These are phyloP conservation scores for Pholiota molesta DNA, from an alignment of 768 basidiomycete genomes.

Conservation along the genomic window DNA sequence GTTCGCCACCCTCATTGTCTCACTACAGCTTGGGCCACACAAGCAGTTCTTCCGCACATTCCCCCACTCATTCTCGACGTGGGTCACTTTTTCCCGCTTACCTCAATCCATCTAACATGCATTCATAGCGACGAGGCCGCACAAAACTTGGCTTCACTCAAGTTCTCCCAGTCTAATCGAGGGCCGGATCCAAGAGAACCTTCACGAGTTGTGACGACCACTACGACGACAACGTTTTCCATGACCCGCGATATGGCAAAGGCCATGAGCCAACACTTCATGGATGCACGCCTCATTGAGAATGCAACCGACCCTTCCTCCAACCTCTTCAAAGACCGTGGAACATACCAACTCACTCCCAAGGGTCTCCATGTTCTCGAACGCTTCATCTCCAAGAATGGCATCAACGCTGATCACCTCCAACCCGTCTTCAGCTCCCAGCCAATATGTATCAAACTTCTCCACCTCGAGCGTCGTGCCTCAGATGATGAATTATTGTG, in stretches of 20 bases:
- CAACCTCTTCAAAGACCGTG: conserved; percentile 95
- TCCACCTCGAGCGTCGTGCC: conserved; percentile 93
- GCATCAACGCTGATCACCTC: conserved; percentile 93
- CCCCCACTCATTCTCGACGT: conserved; percentile 96
- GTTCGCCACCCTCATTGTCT: conserved; percentile 95
- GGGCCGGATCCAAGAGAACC: conserved; percentile 98
- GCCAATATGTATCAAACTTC: conserved; percentile 96
- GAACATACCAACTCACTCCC: conserved; percentile 93
- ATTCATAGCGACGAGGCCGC: conserved; percentile 89
- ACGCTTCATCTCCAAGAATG: conserved; percentile 99
- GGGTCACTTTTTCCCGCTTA: conserved; percentile 35
- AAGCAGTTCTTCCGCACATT: conserved; percentile 97
- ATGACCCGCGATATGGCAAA: conserved; percentile 99
- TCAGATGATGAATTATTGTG: conserved; percentile 97
- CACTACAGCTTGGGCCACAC: conserved; percentile 84
- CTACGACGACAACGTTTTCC: conserved; percentile 98
- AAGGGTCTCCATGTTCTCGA: conserved; percentile 99
- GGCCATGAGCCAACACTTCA: conserved; percentile 99
- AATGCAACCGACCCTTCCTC: conserved; percentile 91
- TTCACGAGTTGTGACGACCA: conserved; percentile 97
- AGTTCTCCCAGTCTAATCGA: conserved; percentile 99
- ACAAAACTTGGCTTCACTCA: conserved; percentile 89
- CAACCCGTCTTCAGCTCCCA: conserved; percentile 87
- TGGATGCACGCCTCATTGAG: conserved; percentile 98
- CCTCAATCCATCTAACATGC: conserved; percentile 14